These are phyloP conservation scores for Coniochaeta sp. DNA, from an alignment of 2,329 filamentous ascomycete species.

Conservation along the genomic window DNA sequence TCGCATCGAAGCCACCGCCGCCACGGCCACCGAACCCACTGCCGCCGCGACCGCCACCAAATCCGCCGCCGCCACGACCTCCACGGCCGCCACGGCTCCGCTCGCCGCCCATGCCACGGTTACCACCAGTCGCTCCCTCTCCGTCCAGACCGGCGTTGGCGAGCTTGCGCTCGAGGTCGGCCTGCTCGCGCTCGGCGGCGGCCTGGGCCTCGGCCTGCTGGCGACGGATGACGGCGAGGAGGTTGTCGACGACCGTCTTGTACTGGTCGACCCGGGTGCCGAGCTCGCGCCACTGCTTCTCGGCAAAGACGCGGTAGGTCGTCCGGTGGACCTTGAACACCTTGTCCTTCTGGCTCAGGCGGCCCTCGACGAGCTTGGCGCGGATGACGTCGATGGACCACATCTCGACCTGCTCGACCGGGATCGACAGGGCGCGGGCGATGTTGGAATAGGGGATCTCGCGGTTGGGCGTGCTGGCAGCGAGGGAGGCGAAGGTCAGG, in stretches of 20 bases:
- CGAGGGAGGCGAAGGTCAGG: slow-evolving; percentile 83
- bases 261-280: slow-evolving; percentile 86
- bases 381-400: slow-evolving; percentile 99
- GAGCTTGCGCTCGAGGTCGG: slow-evolving; percentile 63
- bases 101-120: slow-evolving; percentile 17
- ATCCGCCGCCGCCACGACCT: slow-evolving; percentile 15
- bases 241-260: slow-evolving; percentile 72
- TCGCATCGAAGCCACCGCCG: not conserved
- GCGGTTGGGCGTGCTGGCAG: slow-evolving; percentile 73
- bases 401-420: slow-evolving; percentile 81
- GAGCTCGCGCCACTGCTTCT: slow-evolving; percentile 97
- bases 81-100: slow-evolving; percentile 19
- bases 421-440: slow-evolving; percentile 75
- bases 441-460: slow-evolving; percentile 86
- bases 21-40: slow-evolving; percentile 15
- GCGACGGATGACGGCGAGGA: slow-evolving; percentile 68
- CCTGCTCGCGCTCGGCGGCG: slow-evolving; percentile 70
- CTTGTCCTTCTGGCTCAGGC: slow-evolving; percentile 85
- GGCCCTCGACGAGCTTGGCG: slow-evolving; percentile 90
- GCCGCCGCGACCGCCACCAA: slow-evolving; percentile 9
- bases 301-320: slow-evolving; percentile 93
- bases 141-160: slow-evolving; percentile 31
- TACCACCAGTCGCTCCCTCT: not conserved
- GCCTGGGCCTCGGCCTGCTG: slow-evolving; percentile 75
- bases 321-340: slow-evolving; percentile 94